These are phyloP conservation scores for Pseudocercospora ulei DNA, from an alignment of 2,329 filamentous ascomycete genomes.

Conservation along the genomic window DNA sequence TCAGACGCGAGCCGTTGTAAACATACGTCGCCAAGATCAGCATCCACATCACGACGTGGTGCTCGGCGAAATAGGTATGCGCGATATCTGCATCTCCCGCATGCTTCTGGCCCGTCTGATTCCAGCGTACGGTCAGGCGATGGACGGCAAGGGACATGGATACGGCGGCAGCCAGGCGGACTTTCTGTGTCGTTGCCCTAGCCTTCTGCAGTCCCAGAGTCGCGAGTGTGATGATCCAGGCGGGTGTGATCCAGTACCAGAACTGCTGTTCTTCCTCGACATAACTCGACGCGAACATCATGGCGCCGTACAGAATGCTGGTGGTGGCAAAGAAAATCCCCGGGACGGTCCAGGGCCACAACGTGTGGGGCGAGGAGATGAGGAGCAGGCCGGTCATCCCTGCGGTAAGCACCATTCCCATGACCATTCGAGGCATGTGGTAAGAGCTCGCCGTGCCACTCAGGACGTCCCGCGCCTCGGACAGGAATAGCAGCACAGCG, in stretches of 20 bases:
- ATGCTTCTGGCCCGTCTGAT: constrained; percentile 94
- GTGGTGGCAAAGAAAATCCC: constrained; percentile 35
- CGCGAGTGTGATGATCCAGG: constrained; percentile 48
- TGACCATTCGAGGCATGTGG: constrained; percentile 54
- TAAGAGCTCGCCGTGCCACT: constrained; percentile 91
- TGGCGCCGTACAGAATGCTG: constrained; percentile 54
- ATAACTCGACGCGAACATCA: constrained; percentile 98
- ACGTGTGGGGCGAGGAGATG: constrained; percentile 27
- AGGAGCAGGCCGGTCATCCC: constrained; percentile 38
- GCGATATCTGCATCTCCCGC: constrained; percentile 83
- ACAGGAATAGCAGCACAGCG: constrained; percentile 48
- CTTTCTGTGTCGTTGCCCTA: neutral
- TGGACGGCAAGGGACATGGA: constrained; percentile 48
- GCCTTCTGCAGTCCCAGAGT: constrained; percentile 10
- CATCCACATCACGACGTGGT: constrained; percentile 62
- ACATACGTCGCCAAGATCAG: constrained; percentile 62
- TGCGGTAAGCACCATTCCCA: constrained; percentile 39
- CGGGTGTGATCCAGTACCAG: constrained; percentile 83
- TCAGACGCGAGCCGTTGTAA: constrained; percentile 45
- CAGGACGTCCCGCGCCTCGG: constrained; percentile 65
- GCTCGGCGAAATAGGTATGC: constrained; percentile 55
- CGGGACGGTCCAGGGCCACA: constrained; percentile 40
- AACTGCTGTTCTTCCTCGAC: constrained; percentile 98
- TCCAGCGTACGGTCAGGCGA: constrained; percentile 70
- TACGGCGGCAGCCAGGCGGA: constrained; percentile 17